These are phyloP conservation scores for Phytomonas serpens DNA, from an alignment of 208 protist species.

Conservation along the genomic window DNA sequence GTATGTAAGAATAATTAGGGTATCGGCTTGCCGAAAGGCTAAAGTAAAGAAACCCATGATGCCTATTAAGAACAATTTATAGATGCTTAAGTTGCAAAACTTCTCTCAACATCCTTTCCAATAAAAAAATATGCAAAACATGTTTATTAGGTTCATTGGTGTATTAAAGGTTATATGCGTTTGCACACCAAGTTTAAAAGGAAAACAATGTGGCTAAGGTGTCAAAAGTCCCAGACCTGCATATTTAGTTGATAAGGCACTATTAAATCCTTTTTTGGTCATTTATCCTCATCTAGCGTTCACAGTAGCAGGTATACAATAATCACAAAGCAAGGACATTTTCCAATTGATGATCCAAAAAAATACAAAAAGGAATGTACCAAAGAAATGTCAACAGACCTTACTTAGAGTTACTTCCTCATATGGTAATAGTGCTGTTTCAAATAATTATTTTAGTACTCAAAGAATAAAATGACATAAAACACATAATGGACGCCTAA, in stretches of 20 bases:
- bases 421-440: neutral
- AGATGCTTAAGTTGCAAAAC: neutral
- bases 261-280: neutral
- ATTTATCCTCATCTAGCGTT: neutral
- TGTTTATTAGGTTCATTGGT: neutral
- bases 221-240: neutral
- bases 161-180: neutral
- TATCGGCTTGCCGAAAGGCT: constrained; percentile 6
- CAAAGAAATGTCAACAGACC: neutral
- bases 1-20: neutral
- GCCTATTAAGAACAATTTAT: neutral
- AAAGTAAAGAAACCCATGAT: constrained; percentile 1
- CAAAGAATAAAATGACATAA: neutral
- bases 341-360: neutral
- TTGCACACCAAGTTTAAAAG: neutral
- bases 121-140: neutral
- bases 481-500: neutral
- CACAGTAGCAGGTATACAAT: neutral
- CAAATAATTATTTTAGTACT: neutral
- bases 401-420: neutral
- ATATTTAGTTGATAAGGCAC: neutral
- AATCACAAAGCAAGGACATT: neutral
- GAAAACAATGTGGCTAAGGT: neutral
- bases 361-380: neutral
- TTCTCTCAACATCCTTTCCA: neutral